These are phyloP conservation scores for Rhizomucor miehei DNA, from an alignment of 371 early-diverging fungal genomes.

Conservation along the genomic window DNA sequence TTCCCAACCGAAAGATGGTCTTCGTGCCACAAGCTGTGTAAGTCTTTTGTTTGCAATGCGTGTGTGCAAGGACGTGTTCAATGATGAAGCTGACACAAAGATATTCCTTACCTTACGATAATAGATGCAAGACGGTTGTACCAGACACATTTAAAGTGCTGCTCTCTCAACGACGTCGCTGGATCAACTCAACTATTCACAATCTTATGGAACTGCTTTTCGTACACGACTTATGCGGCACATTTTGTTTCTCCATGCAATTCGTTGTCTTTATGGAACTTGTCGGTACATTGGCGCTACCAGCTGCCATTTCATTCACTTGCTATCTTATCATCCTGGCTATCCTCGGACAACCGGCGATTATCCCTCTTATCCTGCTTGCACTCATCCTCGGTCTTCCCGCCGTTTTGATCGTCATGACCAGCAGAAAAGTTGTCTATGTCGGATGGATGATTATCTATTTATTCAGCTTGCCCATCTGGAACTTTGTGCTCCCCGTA, in stretches of 20 bases:
- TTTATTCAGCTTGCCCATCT: slow-evolving; percentile 92
- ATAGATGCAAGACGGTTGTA: slow-evolving; percentile 90
- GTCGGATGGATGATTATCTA: slow-evolving; percentile 96
- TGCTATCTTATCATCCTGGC: slow-evolving; percentile 74
- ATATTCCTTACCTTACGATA: no score
- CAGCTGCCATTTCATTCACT: slow-evolving; percentile 95
- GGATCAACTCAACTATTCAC: slow-evolving; percentile 99
- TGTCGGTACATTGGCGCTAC: slow-evolving; percentile 95
- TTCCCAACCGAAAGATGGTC: slow-evolving; percentile 95
- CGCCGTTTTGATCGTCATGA: slow-evolving; percentile 89
- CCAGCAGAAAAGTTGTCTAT: slow-evolving; percentile 88
- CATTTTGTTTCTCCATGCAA: slow-evolving; percentile 99
- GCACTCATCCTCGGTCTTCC: slow-evolving; percentile 90
- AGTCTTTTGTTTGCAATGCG: not conserved
- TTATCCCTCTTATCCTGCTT: slow-evolving; percentile 78
- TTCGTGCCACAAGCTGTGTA: slow-evolving; percentile 91
- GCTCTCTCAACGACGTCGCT: slow-evolving; percentile 96
- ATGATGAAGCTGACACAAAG: no score
- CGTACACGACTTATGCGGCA: slow-evolving; percentile 96
- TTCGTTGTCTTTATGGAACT: slow-evolving; percentile 98
- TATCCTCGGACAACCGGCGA: slow-evolving; percentile 51
- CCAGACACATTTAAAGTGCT: slow-evolving; percentile 94
- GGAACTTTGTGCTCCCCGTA: slow-evolving; percentile 96
- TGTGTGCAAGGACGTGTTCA: not conserved
- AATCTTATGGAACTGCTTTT: slow-evolving; percentile 95